A percentile compares a stretch with the other conserved stretches of the same genome.
phyloP scores from a whole-genome alignment of 805 yeast species.

The Wickerhamiella sergipiensis region DNA sequence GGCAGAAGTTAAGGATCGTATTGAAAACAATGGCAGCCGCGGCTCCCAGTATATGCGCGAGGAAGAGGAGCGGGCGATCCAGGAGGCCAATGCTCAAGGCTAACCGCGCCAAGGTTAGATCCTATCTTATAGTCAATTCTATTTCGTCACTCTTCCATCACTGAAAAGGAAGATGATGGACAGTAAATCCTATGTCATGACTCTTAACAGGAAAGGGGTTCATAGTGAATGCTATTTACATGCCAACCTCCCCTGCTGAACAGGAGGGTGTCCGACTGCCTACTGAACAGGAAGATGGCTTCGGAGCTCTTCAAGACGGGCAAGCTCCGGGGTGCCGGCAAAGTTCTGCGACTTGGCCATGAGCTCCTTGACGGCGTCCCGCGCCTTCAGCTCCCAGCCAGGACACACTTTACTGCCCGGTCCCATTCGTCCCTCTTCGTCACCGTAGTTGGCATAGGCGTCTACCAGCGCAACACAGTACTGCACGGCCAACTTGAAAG shows the following conservation, averaged over 20 bases:
- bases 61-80: constrained; percentile 14
- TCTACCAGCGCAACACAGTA: constrained; percentile 67
- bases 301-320: not conserved
- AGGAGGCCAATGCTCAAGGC: constrained; percentile 6
- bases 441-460: constrained; percentile 83
- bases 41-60: constrained; percentile 3
- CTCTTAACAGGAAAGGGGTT: no score
- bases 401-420: constrained; percentile 68
- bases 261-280: no score
- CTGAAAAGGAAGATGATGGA: no score
- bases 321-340: constrained; percentile 5
- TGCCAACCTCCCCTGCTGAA: no score
- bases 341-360: constrained; percentile 56
- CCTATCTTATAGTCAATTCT: no score
- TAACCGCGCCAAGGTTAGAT: no score
- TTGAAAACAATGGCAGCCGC: constrained; percentile 13
- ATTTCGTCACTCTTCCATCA: no score
- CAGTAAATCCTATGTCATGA: not conserved
- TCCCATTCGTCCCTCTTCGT: constrained; percentile 40
- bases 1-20: constrained; percentile 29
- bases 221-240: no score
- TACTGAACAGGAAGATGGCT: not conserved
- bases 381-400: constrained; percentile 83
- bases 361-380: constrained; percentile 54
- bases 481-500: constrained; percentile 71